phyloP scores from a whole-genome alignment of 805 yeast species.

The Ogataea nonfermentans region DNA sequence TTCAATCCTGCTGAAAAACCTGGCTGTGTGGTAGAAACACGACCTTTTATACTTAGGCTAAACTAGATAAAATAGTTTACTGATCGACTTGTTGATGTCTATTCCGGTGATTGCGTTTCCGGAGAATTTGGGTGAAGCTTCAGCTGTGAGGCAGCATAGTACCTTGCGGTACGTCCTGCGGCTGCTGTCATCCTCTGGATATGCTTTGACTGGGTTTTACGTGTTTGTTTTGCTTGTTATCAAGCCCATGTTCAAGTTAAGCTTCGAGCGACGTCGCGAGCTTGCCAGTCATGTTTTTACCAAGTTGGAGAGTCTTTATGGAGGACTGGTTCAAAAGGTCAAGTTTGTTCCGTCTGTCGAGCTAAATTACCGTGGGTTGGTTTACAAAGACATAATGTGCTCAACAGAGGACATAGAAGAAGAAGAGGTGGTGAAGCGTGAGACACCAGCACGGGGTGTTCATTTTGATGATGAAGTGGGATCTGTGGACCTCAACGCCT shows the following conservation, averaged over 20 bases:
- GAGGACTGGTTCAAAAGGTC: conserved; percentile 27
- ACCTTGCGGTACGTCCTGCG: conserved; percentile 30
- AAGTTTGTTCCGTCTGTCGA: conserved; percentile 41
- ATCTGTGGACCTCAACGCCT: conserved; percentile 13
- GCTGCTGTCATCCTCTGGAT: conserved; percentile 38
- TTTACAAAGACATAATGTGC: conserved; percentile 37
- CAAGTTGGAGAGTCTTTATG: conserved; percentile 29
- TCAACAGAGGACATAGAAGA: conserved; percentile 23
- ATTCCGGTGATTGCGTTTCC: conserved; percentile 34
- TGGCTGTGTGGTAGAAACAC: conserved; percentile 4
- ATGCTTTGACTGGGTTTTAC: conserved; percentile 31
- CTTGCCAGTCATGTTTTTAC: conserved; percentile 31
- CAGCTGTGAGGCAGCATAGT: conserved; percentile 23
- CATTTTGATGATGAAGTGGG: conserved; percentile 25
- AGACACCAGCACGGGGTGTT: conserved; percentile 21
- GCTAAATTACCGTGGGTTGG: conserved; percentile 39
- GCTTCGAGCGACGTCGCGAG: conserved; percentile 39
- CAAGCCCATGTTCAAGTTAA: conserved; percentile 40
- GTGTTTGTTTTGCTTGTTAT: conserved; percentile 34
- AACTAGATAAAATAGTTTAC: conserved; percentile 11
- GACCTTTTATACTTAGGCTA: conserved; percentile 6
- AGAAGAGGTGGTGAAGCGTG: conserved; percentile 13
- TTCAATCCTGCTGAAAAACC: conserved; percentile 6
- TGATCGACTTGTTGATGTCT: conserved; percentile 17
- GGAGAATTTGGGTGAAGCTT: conserved; percentile 22